phyloP scores from a whole-genome alignment of 176 grass and related monocot species.

The Eragrostis nindensis region DNA sequence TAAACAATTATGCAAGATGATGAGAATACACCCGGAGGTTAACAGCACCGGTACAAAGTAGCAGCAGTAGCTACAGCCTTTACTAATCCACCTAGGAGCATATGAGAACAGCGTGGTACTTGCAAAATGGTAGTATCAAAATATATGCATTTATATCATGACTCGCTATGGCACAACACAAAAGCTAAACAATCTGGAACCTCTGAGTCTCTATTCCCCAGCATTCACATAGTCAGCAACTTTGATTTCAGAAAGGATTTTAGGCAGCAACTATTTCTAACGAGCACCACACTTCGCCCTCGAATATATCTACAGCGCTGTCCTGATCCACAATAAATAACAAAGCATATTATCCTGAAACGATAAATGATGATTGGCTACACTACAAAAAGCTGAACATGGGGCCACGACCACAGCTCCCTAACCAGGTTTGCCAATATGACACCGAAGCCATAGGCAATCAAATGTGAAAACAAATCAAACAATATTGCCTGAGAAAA shows the following conservation, averaged over 20 bases:
- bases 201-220: background rate
- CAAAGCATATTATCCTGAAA: background rate
- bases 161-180: background rate
- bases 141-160: background rate
- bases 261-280: background rate
- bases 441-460: background rate
- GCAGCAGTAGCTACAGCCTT: background rate
- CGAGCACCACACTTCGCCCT: background rate
- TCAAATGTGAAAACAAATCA: background rate
- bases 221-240: background rate
- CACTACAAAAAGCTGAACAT: background rate
- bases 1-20: slow-evolving; percentile 8
- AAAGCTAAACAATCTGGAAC: background rate
- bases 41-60: background rate
- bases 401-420: background rate
- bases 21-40: background rate
- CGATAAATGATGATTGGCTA: background rate
- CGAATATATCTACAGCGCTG: background rate
- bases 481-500: slow-evolving; percentile 9
- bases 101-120: background rate
- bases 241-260: background rate
- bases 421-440: slow-evolving; percentile 16
- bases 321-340: background rate
- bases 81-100: slow-evolving; percentile 11
- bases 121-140: background rate